A percentile compares a stretch with the other conserved stretches of the same genome.
Evolutionary conservation across 2,329 filamentous ascomycete genomes (phyloP).

Genomic region (Fusarium sp.): DNA sequence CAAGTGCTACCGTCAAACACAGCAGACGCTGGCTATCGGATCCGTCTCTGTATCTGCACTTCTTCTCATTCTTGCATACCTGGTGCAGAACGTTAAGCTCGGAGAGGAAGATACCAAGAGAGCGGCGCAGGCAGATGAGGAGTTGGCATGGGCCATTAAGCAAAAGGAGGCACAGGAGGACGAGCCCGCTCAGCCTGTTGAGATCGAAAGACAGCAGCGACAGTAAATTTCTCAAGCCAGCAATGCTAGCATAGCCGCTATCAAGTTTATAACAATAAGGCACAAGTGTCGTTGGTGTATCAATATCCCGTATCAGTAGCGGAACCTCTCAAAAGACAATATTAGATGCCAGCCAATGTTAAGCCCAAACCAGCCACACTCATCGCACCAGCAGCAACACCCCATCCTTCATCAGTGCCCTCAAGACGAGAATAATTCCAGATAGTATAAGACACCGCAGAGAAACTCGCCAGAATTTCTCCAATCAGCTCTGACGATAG

Average conservation of each 20-base stretch:
- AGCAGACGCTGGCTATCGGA: constrained; percentile 30
- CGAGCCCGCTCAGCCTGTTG: accelerated
- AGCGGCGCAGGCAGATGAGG: constrained; percentile 24
- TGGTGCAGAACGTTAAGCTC: constrained; percentile 21
- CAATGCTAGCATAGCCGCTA: not conserved
- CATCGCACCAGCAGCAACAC: not conserved
- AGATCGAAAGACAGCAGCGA: constrained; percentile 11
- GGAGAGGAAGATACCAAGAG: constrained; percentile 29
- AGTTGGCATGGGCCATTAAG: constrained; percentile 33
- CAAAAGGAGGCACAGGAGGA: constrained; percentile 12
- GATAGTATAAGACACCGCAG: constrained; percentile 5
- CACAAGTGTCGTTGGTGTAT: not conserved
- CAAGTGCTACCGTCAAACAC: constrained; percentile 26
- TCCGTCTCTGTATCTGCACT: constrained; percentile 21
- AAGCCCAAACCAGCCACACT: not conserved
- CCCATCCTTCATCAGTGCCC: constrained; percentile 7
- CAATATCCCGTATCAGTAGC: not conserved
- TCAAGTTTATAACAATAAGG: not conserved
- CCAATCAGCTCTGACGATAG: not conserved
- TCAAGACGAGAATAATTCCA: constrained; percentile 11
- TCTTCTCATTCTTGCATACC: constrained; percentile 9
- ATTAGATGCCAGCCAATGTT: not conserved
- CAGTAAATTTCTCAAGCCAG: not conserved
- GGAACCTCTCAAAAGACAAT: not conserved
- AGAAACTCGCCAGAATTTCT: constrained; percentile 14